Conservation (phyloP, 805 yeast species). For the Wickerhamiella occidentalis region DNA sequence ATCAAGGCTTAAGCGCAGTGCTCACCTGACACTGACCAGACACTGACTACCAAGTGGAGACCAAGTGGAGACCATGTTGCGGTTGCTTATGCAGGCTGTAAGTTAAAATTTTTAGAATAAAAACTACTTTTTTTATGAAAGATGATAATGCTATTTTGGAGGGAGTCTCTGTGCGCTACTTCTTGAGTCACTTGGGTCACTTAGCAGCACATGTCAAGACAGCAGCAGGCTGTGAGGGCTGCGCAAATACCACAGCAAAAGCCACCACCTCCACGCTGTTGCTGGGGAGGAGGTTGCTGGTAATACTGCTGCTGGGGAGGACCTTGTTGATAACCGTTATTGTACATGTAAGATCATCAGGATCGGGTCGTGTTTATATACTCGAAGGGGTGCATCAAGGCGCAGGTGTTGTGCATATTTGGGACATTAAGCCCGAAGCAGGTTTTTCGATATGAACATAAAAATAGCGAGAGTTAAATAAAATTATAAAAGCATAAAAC, state of each 20-base stretch:
- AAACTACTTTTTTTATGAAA: not conserved
- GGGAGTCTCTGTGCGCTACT: too few relatives aligned
- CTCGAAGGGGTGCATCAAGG: not conserved
- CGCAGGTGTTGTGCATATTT: not conserved
- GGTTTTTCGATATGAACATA: not conserved
- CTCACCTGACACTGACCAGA: too few relatives aligned
- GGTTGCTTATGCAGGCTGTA: not conserved
- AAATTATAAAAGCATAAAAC: not conserved
- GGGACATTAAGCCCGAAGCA: not conserved
- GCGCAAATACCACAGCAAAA: constrained; percentile 30
- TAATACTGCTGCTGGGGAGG: not conserved
- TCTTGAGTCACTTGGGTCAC: too few relatives aligned
- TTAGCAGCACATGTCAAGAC: constrained; percentile 23
- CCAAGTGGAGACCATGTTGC: too few relatives aligned
- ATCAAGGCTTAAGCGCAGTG: constrained; percentile 22
- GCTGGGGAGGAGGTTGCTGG: not conserved
- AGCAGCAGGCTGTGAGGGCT: constrained; percentile 27
- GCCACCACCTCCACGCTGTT: constrained; percentile 18
- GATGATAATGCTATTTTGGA: not conserved
- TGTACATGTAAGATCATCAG: not conserved
- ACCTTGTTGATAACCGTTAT: constrained; percentile 2
- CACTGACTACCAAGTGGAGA: too few relatives aligned
- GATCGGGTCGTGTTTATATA: not conserved
- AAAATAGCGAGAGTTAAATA: not conserved
- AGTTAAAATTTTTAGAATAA: not conserved